A percentile compares a stretch with the other conserved stretches of the same genome.
Evolutionary conservation across 306 rosid species (phyloP).

Genomic region (Notholithocarpus densiflorus): DNA sequence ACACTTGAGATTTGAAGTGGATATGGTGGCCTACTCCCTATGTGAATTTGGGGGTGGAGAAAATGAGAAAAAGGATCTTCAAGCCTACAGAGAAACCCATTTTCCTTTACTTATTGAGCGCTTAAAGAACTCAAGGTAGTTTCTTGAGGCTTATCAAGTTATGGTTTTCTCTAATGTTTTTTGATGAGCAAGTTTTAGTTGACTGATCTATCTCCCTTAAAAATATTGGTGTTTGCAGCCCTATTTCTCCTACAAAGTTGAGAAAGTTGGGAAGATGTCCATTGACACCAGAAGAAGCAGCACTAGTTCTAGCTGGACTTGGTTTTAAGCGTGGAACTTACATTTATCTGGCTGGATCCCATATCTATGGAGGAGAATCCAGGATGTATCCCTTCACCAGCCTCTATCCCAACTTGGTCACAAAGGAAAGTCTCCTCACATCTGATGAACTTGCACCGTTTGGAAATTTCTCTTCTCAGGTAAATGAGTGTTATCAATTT

Average conservation of each 20-base stretch:
- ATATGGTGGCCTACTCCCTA: constrained; percentile 90
- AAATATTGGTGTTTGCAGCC: constrained; percentile 28
- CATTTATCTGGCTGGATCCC: constrained; percentile 88
- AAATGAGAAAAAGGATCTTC: constrained; percentile 71
- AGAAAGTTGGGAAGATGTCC: constrained; percentile 87
- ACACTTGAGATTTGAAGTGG: constrained; percentile 91
- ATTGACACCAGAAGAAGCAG: constrained; percentile 97
- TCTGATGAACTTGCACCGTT: constrained; percentile 74
- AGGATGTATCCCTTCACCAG: constrained; percentile 69
- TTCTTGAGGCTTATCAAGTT: background rate
- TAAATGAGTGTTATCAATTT: constrained; percentile 7
- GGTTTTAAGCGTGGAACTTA: constrained; percentile 68
- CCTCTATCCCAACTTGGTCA: constrained; percentile 82
- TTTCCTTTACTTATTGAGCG: constrained; percentile 87
- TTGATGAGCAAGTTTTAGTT: background rate
- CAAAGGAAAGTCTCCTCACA: constrained; percentile 81
- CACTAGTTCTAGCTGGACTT: constrained; percentile 79
- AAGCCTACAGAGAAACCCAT: constrained; percentile 77
- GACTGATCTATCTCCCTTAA: constrained; percentile 13
- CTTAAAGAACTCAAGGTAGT: constrained; percentile 67
- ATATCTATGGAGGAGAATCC: constrained; percentile 69
- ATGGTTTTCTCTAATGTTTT: constrained; percentile 3
- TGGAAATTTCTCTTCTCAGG: constrained; percentile 88
- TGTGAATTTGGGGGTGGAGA: constrained; percentile 93
- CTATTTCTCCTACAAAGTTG: constrained; percentile 50